Conservation (phyloP, 805 yeast species). For the Saccharomycopsis vini region DNA sequence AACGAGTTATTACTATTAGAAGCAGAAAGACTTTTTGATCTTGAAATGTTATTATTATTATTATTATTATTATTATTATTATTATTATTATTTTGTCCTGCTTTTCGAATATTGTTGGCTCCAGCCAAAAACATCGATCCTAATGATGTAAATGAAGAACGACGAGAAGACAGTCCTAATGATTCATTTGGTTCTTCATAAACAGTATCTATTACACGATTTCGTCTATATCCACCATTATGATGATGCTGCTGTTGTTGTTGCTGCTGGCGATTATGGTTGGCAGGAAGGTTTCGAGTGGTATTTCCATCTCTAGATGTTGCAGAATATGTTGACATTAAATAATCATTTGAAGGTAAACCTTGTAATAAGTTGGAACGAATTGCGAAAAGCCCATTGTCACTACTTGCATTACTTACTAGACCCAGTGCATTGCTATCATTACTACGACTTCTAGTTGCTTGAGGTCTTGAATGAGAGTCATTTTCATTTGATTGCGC, state of each 20-base stretch:
- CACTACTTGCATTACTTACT: constrained; percentile 4
- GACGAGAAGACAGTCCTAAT: neutral
- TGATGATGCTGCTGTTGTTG: neutral
- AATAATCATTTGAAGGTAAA: neutral
- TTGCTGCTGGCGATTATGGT: constrained; percentile 1
- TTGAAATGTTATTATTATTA: neutral
- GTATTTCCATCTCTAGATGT: neutral
- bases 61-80: neutral
- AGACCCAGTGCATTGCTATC: neutral
- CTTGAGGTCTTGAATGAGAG: neutral
- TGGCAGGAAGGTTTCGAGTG: neutral
- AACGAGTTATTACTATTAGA: neutral
- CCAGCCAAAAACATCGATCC: neutral
- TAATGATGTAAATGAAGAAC: neutral
- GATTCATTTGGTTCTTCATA: constrained; percentile 18
- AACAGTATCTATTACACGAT: constrained; percentile 19
- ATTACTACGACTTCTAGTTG: neutral
- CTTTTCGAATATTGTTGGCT: neutral
- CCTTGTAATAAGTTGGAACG: constrained; percentile 14
- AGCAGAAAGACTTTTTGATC: neutral
- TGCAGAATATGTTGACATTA: constrained; percentile 1
- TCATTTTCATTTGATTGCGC: neutral
- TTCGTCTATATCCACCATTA: neutral
- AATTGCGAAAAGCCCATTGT: constrained; percentile 17
- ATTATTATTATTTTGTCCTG: no score